Base-by-base conservation (phyloP, 352 stramenopile genomes). In the Globisporangium iwayamae region DNA sequence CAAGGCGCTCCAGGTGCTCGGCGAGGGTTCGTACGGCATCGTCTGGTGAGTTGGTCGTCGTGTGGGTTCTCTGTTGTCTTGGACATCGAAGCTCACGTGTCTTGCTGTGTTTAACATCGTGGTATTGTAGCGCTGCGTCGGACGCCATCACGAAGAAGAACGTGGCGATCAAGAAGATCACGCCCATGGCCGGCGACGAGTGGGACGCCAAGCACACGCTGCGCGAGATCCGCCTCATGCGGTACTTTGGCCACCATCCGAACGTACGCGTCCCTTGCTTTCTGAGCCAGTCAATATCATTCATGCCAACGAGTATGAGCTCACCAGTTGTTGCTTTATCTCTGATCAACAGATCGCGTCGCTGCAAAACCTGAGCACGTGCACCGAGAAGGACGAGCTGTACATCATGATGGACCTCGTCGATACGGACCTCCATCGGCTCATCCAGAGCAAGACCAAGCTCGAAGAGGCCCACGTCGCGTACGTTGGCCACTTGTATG, bases 381-480 rank as follows among this genome's bases (percentile, higher is more conserved):
- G 85, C 56, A 84, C 83, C 14, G 83, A 85, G 32, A 90, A 97
- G 52, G 92, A 98, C 70, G 93, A 97, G 70, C 77, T 98, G 18
- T 98, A 98, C 69, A 91, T 98, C 65, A 96, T 97, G 69, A 98
- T 98, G 93, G 89, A 98, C 48, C 81, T 98, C 39, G 87, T 98
- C 10, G 94, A 98, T 68, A 98, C 87, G 5, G 94, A 98, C 71
- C 76, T 98, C 39, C 90, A 96, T 51, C 77, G 86, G 0, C 79
- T 97, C 62, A 96, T 97, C 46, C 87, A 94, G 72, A 93, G 79
- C 72, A 91, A 93, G 60, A 94, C 85, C 5, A 94, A 92, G 61
- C 81, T 94, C 10, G 81, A 92, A 53, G 82, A 91, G 59, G 78
- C 85, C 30, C 87, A 93, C 56, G 70, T 91, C 48, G 83, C 85